phyloP scores from a whole-genome alignment of 208 protist genomes.

The Trichomonas tenax region DNA sequence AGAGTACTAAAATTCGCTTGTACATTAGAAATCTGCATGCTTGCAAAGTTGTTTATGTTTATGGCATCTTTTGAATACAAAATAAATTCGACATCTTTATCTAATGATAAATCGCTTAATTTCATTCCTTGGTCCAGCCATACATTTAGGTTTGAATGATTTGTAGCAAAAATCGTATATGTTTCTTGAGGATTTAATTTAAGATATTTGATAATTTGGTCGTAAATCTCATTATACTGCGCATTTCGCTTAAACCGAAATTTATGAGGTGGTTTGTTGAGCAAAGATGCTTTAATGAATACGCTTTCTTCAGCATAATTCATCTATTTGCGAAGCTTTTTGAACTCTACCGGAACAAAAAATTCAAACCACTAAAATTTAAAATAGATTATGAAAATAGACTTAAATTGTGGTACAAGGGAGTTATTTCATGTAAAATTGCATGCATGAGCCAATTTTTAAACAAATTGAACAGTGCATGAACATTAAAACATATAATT shows the following conservation, averaged over 20 bases:
- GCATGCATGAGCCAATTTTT: no score
- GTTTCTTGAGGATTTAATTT: background rate
- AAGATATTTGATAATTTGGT: background rate
- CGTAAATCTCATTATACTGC: background rate
- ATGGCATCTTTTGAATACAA: background rate
- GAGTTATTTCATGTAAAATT: no score
- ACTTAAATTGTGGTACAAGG: no score
- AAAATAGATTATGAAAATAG: no score
- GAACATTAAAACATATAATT: no score
- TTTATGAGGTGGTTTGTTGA: background rate
- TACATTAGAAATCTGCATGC: background rate
- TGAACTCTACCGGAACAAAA: no score
- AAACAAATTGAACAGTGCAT: no score
- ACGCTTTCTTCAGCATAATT: no score
- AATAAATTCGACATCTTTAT: background rate
- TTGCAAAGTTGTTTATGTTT: no score
- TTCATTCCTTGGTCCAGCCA: background rate
- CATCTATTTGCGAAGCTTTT: no score
- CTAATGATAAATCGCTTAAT: background rate
- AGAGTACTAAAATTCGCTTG: background rate
- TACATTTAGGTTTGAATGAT: background rate
- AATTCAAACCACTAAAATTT: no score
- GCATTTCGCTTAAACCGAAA: background rate
- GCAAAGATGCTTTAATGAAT: background rate
- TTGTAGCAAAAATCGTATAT: background rate